Evolutionary conservation across 73 alveolate species (phyloP).

Genomic region (Paramecium biaurelia): DNA sequence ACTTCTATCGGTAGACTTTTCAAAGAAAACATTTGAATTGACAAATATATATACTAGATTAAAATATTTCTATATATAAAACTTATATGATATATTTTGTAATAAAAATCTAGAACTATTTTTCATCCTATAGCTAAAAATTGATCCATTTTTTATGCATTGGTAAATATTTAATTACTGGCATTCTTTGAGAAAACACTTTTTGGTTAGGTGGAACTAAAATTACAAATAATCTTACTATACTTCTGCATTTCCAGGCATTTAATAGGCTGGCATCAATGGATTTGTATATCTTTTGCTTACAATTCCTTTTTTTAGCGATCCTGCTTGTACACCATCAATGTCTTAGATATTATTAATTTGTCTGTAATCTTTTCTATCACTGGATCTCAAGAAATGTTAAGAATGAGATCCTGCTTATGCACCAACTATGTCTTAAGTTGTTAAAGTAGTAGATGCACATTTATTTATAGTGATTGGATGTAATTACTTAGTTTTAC

Average conservation of each 20-base stretch:
- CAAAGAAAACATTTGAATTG: neutral
- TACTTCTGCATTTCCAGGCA: constrained; percentile 43
- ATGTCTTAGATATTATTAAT: constrained; percentile 17
- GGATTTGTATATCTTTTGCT: constrained; percentile 20
- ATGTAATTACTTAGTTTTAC: constrained; percentile 36
- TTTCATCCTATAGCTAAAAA: neutral
- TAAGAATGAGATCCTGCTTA: constrained; percentile 48
- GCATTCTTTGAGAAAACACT: constrained; percentile 22
- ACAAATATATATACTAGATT: neutral
- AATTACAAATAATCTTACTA: neutral
- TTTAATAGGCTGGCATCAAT: neutral
- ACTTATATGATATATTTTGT: neutral
- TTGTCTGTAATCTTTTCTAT: constrained; percentile 29
- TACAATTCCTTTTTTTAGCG: constrained; percentile 37
- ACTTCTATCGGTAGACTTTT: neutral
- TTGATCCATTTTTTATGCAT: constrained; percentile 38
- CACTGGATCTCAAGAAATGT: neutral
- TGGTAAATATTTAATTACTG: neutral
- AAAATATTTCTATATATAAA: neutral
- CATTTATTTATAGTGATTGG: neutral
- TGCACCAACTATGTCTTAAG: constrained; percentile 35
- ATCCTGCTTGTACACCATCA: constrained; percentile 24
- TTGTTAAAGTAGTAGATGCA: constrained; percentile 4
- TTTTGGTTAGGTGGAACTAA: neutral
- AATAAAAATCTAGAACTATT: neutral